Base-by-base conservation (phyloP, 1,284 basidiomycete species). In the Fomitopsis palustris region DNA sequence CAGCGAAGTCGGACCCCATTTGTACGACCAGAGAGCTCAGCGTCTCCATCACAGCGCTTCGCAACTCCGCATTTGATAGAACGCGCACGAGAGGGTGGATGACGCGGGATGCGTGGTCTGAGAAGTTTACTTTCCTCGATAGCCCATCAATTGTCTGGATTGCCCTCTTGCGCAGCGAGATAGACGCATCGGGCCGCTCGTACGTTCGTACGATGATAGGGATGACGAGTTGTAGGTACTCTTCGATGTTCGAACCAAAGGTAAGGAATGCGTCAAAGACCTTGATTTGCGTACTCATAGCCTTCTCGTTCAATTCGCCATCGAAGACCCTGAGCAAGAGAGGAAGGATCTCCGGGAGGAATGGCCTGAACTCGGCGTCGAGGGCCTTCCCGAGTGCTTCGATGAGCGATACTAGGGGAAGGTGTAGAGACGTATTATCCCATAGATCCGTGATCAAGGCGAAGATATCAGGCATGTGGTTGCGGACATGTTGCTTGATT, bases 301-400 rank as follows among this genome's bases (percentile, higher is more conserved):
- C 79, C 72, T 94, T 92, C 57, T 95, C 93, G 42, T 78, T 86
- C 25, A 90, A 77, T 60, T 95, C 93, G 16, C 88, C 90, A 62
- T 98, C 95, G 66, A 99, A 97, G 0, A 96, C 87, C 66, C 88
- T 92, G 53, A 99, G 83, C 64, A 99, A 86, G 38, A 95, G 84
- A 31, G 96, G 96, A 2, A 99, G 79, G 45, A 98, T 87, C 23
- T 88, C 88, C 0, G 96, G 95, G n/a, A 99, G 78, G 77, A 96
- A 98, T 1, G 95, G 95, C 72, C 96, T 96, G 81, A 99, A 99
- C 73, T 99, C 97, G 17, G 96, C 94, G 70, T 98, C 96, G 21
- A 99, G 82, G 0, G 96, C 95, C 68, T 92, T 91, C 1, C 95
- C 96, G n/a, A 98, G 83, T 0, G 95, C 88, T 72, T 99, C 97